These are phyloP conservation scores for Actinomucor elegans DNA, from an alignment of 371 early-diverging fungal genomes.

Conservation along the genomic window DNA sequence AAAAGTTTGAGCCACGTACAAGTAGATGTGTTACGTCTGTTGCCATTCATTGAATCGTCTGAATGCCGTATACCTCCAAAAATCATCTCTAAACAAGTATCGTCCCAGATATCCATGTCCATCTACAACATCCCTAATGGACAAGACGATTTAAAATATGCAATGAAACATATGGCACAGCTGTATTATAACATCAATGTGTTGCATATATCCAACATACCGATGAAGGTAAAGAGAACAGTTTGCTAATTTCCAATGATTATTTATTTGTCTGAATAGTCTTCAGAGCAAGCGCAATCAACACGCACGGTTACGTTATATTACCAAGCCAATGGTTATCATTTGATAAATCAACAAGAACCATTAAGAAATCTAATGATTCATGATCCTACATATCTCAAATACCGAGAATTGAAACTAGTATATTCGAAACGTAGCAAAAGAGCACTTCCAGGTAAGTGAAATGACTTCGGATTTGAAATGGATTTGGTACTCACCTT, in stretches of 20 bases:
- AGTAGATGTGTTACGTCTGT: constrained; percentile 22
- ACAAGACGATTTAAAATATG: constrained; percentile 20
- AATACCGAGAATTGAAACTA: constrained; percentile 18
- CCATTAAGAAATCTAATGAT: constrained; percentile 7
- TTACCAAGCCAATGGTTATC: constrained; percentile 25
- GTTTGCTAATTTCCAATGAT: neutral
- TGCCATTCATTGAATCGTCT: neutral
- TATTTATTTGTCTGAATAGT: neutral
- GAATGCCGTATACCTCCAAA: neutral
- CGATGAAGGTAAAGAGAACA: constrained; percentile 24
- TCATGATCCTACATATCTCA: constrained; percentile 18
- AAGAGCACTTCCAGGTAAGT: constrained; percentile 23
- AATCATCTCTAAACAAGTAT: constrained; percentile 12
- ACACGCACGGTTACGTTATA: constrained; percentile 27
- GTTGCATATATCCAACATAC: constrained; percentile 31
- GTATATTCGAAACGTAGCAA: constrained; percentile 30
- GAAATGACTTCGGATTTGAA: neutral
- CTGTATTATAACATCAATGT: constrained; percentile 28
- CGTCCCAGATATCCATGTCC: constrained; percentile 24
- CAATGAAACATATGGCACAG: constrained; percentile 33
- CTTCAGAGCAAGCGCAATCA: constrained; percentile 16
- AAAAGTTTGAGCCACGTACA: constrained; percentile 17
- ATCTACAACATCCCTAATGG: constrained; percentile 34
- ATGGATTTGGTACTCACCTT: neutral
- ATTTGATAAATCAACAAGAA: constrained; percentile 19